Conservation (phyloP, 78 protist genomes). For the Pigoraptor vietnamica region DNA sequence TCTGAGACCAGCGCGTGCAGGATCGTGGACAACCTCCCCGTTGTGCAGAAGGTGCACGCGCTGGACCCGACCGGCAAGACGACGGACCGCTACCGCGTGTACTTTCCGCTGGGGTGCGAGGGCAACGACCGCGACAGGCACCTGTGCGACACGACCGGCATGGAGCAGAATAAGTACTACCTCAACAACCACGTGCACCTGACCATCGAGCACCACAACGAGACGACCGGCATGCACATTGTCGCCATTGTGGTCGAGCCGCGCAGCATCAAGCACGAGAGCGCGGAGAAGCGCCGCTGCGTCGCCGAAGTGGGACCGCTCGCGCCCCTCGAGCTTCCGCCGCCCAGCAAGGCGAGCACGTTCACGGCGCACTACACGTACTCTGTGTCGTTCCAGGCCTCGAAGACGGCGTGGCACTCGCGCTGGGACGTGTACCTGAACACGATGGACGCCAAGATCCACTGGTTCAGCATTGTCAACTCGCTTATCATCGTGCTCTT, state of each 20-base stretch:
- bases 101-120: constrained; percentile 24
- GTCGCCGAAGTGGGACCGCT: not conserved
- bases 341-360: not conserved
- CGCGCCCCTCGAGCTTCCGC: not conserved
- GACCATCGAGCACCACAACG: constrained; percentile 16
- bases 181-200: not conserved
- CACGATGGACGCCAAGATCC: constrained; percentile 60
- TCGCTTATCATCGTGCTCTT: constrained; percentile 87
- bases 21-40: constrained; percentile 52
- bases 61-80: not conserved
- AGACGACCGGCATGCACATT: constrained; percentile 14
- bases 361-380: not conserved
- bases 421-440: constrained; percentile 93
- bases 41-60: constrained; percentile 8
- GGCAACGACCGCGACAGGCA: not conserved
- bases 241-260: constrained; percentile 77
- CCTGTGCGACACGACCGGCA: not conserved
- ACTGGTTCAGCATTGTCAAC: constrained; percentile 95
- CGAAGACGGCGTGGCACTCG: constrained; percentile 74
- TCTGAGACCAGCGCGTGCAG: too few relatives aligned
- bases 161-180: not conserved
- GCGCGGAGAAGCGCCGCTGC: not conserved
- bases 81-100: not conserved
- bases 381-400: not conserved
- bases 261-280: not conserved